A percentile compares a stretch with the other conserved stretches of the same genome.
phyloP scores from a whole-genome alignment of 345 rosid genomes.

The Aegle marmelos region DNA sequence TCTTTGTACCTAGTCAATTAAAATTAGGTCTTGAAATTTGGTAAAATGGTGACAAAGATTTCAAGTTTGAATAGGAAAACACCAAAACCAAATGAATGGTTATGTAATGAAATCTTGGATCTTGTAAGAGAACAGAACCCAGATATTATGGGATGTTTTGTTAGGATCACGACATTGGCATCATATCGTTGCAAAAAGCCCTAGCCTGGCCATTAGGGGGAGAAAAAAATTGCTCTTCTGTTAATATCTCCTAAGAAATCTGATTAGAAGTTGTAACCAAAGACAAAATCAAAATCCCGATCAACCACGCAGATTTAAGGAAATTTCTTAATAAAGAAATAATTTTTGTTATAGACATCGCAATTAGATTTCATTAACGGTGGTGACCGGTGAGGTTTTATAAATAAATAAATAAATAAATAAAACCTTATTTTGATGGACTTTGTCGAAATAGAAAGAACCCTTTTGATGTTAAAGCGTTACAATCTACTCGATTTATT shows the following conservation, averaged over 20 bases:
- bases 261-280: background rate
- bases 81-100: background rate
- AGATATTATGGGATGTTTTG: slow-evolving; percentile 21
- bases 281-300: background rate
- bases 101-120: background rate
- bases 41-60: background rate
- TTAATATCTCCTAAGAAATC: background rate
- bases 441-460: no score
- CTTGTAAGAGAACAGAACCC: background rate
- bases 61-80: background rate
- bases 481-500: no score
- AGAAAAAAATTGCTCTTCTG: background rate
- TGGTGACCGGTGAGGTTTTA: no score
- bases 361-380: no score
- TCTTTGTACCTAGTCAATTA: background rate
- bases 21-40: background rate
- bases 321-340: background rate
- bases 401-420: no score
- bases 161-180: slow-evolving; percentile 12
- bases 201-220: background rate
- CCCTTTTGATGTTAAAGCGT: no score
- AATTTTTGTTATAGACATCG: no score
- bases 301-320: background rate
- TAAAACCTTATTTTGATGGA: no score
- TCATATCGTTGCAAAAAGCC: background rate